Conservation (phyloP, 805 yeast species). For the Danielia reshetovae region DNA sequence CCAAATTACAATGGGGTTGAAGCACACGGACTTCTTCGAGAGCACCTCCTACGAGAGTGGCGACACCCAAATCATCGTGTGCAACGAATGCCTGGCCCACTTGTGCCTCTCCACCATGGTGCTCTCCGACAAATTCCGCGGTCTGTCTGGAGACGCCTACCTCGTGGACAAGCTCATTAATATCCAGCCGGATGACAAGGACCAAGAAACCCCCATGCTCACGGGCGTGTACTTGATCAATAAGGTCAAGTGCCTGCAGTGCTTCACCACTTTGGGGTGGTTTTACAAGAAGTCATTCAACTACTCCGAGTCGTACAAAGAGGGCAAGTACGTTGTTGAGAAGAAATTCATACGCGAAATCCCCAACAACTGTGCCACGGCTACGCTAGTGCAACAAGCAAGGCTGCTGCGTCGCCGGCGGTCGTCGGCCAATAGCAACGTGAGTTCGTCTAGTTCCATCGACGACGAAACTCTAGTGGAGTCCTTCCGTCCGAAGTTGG, state of each 20-base stretch:
- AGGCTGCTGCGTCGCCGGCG: conserved; percentile 22
- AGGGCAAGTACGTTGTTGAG: conserved; percentile 44
- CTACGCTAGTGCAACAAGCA: conserved; percentile 31
- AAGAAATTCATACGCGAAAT: conserved; percentile 30
- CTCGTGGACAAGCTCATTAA: conserved; percentile 39
- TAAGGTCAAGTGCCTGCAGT: conserved; percentile 38
- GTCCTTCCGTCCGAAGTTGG: conserved; percentile 8
- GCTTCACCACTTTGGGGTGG: conserved; percentile 37
- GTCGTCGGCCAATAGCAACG: conserved; percentile 14
- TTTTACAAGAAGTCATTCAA: conserved; percentile 35
- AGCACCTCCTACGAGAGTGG: conserved; percentile 31
- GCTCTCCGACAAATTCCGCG: conserved; percentile 36
- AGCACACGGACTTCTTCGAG: conserved; percentile 37
- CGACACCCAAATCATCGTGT: conserved; percentile 37
- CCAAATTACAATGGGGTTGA: conserved; percentile 38
- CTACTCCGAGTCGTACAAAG: conserved; percentile 36
- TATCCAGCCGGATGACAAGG: conserved; percentile 21
- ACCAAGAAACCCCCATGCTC: conserved; percentile 33
- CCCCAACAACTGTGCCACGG: conserved; percentile 32
- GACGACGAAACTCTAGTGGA: conserved; percentile 5
- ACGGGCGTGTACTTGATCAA: conserved; percentile 38
- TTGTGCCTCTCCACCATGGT: conserved; percentile 35
- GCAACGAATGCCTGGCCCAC: conserved; percentile 39
- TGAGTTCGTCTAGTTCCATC: conserved; percentile 1
- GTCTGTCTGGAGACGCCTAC: conserved; percentile 39